Base-by-base conservation (phyloP, 805 yeast species). In the Wickerhamia fluorescens region DNA sequence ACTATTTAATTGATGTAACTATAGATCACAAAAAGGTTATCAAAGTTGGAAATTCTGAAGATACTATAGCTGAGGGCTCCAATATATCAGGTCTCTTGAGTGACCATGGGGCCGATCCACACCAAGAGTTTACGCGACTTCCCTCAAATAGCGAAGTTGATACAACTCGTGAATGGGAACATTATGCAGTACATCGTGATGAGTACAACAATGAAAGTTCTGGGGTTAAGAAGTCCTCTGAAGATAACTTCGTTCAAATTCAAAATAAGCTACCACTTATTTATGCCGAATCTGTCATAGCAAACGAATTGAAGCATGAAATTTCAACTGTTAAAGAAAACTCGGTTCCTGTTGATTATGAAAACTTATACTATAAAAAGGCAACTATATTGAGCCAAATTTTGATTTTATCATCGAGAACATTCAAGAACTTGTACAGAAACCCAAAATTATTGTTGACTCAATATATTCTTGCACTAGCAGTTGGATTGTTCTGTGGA, bases 401-500 rank as follows among this genome's bases (percentile, higher is more conserved):
- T 24, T 33, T 63, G n/a, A 78, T 92, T 35, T 59, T 92, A 29
- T 75, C 88, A 6, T 78, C 86, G 12, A 70, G 98, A 46, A 82
- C 96, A 0, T 89, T 92, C 64, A 87, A 86, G 47, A 92, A 92
- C 54, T 68, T 87, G 25, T 89, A 88, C 62, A 70, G 98, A 49
- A 88, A 88, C 55, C 98, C 98, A 7, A 79, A 75, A 58, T 64
- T 92, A n/a, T 66, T 92, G 30, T 51, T 87, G 35, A 83, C 92
- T 1, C 94, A 92, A 46, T 89, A 89, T 47, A 61, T 80, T 2
- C 63, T 89, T 35, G 79, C 96, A 0, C 55, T 84, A 6, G 51
- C 78, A 10, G 73, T 89, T 53, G 96, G 95, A 1, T 47, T 77
- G 4, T 82, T 89, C 56, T 78, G 95, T 55, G 96, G 97, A 0